These are phyloP conservation scores for Leptoxyphium fumago DNA, from an alignment of 2,329 filamentous ascomycete species.

Conservation along the genomic window DNA sequence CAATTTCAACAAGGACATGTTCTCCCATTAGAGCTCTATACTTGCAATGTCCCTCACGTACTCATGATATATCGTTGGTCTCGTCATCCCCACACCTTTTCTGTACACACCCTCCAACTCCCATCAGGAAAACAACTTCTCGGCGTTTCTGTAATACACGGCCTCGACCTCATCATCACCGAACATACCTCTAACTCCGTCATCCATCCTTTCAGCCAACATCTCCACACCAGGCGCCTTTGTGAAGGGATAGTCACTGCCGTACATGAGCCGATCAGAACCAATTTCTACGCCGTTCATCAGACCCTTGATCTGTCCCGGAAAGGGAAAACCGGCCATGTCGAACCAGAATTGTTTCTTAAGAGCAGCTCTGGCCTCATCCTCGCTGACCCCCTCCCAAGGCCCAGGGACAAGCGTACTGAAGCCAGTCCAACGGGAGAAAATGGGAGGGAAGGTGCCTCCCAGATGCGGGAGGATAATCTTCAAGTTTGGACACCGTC, in stretches of 20 bases:
- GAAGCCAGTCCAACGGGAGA: slow-evolving; percentile 30
- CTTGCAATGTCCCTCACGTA: too few species aligned
- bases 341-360: slow-evolving; percentile 36
- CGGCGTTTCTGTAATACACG: slow-evolving; percentile 26
- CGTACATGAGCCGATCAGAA: slow-evolving; percentile 34
- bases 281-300: slow-evolving; percentile 25
- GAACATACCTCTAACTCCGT: slow-evolving; percentile 26
- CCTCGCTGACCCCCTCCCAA: slow-evolving; percentile 13
- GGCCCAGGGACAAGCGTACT: slow-evolving; percentile 24
- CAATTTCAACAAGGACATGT: too few species aligned
- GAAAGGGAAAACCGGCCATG: slow-evolving; percentile 37
- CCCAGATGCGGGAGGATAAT: slow-evolving; percentile 37
- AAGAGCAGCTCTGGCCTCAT: slow-evolving; percentile 19
- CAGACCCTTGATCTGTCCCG: slow-evolving; percentile 34
- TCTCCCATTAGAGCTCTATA: too few species aligned
- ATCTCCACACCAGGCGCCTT: slow-evolving; percentile 21
- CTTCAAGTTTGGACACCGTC: slow-evolving; percentile 30
- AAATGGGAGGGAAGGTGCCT: slow-evolving; percentile 29
- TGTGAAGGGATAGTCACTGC: slow-evolving; percentile 40
- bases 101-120: background rate
- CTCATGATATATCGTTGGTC: too few species aligned
- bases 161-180: slow-evolving; percentile 19
- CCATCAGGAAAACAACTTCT: slow-evolving; percentile 9
- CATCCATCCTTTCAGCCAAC: slow-evolving; percentile 28
- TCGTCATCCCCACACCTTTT: too few species aligned